Base-by-base conservation (phyloP, 345 rosid species). In the Fremontodendron californicum region DNA sequence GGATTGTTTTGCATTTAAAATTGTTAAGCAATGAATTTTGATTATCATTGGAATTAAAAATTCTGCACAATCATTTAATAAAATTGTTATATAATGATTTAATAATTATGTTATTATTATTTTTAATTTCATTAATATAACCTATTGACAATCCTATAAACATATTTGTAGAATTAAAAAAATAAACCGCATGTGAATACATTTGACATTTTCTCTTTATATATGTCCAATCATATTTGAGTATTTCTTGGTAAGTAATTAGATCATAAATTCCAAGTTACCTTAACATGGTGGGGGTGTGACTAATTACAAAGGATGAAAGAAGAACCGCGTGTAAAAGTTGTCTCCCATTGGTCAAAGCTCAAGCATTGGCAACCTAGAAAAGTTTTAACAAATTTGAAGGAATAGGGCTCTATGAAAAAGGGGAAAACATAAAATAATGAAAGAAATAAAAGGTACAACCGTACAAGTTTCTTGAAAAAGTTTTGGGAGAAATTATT, bases 381-480 rank as follows among this genome's bases (percentile, higher is more conserved):
- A 57, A n/a, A 58, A 27, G 64, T 11, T 27, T 54, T 54, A 1
- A 27, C 18, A 58, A 58, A 23, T 60, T 60, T 29, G 9, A 29
- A 58, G 0, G 8, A 4, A 27, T 25, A 58, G 1, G 29, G 5
- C 0, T 25, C 35, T 4, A 63, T n/a, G n/a, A n/a, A n/a, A n/a
- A n/a, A n/a, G 6, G 25, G 4, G 0, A 19, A 16, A 63, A 35
- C 11, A 35, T 63, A 63, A 19, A 15, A 4, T 16, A 64, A 64
- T 29, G 25, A 9, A 37, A 19, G 48, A 3, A 37, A 9, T 9
- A 37, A 45, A 65, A 65, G 29, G 70, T 37, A 37, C 70, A 37
- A 37, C 48, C 70, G 70, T 65, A 65, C 70, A 8, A 37, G 15
- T 45, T n/a, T 65, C 40, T 39, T 37, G 69, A 65, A 65, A 65